Evolutionary conservation across 768 basidiomycete genomes (phyloP).

Genomic region (Lenzites betulinus): DNA sequence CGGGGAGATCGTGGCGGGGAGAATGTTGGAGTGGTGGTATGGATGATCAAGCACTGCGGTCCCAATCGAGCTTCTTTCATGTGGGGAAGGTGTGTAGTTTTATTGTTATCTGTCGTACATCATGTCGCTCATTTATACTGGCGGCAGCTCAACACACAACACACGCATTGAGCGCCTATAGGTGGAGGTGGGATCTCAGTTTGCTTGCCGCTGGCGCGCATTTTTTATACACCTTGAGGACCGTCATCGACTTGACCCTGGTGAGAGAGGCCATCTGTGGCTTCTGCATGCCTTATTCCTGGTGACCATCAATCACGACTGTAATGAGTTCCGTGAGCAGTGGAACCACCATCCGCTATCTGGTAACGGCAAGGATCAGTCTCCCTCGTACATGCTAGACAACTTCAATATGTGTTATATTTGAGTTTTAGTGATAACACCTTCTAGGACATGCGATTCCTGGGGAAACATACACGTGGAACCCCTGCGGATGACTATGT

Average conservation of each 20-base stretch:
- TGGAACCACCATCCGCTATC: neutral
- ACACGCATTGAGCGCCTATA: slow-evolving; percentile 32
- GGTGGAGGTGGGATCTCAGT: slow-evolving; percentile 32
- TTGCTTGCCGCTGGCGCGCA: slow-evolving; percentile 28
- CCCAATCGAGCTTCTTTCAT: slow-evolving; percentile 33
- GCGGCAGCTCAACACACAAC: slow-evolving; percentile 18
- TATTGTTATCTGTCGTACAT: neutral
- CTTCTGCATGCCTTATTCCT: slow-evolving; percentile 28
- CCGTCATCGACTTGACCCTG: slow-evolving; percentile 24
- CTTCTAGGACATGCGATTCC: neutral
- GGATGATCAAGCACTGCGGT: slow-evolving; percentile 39
- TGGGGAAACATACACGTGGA: neutral
- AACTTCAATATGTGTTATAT: neutral
- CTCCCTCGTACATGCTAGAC: neutral
- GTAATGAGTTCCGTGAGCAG: neutral
- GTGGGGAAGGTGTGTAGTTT: slow-evolving; percentile 24
- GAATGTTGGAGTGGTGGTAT: slow-evolving; percentile 35
- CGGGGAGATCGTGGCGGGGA: slow-evolving; percentile 44
- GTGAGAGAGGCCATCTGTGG: slow-evolving; percentile 28
- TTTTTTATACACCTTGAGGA: slow-evolving; percentile 31
- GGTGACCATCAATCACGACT: slow-evolving; percentile 15
- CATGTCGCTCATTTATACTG: slow-evolving; percentile 15
- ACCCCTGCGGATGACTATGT: neutral
- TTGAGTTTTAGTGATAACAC: neutral
- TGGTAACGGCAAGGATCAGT: neutral